phyloP scores from a whole-genome alignment of 371 early-diverging fungal genomes.

The Circinella umbellata region DNA sequence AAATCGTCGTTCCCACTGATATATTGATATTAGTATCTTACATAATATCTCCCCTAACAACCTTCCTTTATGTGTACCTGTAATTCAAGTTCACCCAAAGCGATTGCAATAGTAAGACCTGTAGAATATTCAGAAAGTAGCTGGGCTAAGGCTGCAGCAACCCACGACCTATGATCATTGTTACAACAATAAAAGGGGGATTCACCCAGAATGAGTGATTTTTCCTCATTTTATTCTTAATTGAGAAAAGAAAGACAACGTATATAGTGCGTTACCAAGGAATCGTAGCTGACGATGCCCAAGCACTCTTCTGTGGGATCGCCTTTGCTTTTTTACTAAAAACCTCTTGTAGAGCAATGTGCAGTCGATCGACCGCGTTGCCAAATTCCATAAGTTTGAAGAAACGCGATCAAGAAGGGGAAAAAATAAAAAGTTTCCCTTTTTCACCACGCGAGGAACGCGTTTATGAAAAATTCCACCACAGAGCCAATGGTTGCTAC shows the following conservation, averaged over 20 bases:
- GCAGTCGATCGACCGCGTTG: conserved; percentile 25
- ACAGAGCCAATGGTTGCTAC: no score
- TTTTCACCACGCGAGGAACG: background rate
- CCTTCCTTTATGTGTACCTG: conserved; percentile 9
- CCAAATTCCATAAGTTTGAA: conserved; percentile 23
- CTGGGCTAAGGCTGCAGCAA: conserved; percentile 22
- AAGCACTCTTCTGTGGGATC: conserved; percentile 1
- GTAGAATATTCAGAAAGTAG: conserved; percentile 23
- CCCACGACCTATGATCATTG: conserved; percentile 26
- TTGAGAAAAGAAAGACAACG: background rate
- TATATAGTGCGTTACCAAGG: conserved; percentile 19
- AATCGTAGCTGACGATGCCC: conserved; percentile 7
- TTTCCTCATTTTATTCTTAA: background rate
- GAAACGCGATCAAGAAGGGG: background rate
- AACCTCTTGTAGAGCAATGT: conserved; percentile 6
- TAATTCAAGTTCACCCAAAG: conserved; percentile 22
- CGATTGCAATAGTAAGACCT: conserved; percentile 22
- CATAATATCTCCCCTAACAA: background rate
- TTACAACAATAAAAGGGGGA: no score
- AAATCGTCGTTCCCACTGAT: conserved; percentile 24
- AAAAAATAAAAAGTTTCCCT: background rate
- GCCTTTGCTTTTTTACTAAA: background rate
- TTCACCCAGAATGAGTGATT: no score
- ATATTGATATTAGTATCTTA: background rate
- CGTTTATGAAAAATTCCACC: no score